Percentiles rank a stretch among this genome's conserved stretches.
Evolutionary conservation across 192 early-diverging fungal genomes (phyloP).

Genomic region (Coemansia sp.): DNA sequence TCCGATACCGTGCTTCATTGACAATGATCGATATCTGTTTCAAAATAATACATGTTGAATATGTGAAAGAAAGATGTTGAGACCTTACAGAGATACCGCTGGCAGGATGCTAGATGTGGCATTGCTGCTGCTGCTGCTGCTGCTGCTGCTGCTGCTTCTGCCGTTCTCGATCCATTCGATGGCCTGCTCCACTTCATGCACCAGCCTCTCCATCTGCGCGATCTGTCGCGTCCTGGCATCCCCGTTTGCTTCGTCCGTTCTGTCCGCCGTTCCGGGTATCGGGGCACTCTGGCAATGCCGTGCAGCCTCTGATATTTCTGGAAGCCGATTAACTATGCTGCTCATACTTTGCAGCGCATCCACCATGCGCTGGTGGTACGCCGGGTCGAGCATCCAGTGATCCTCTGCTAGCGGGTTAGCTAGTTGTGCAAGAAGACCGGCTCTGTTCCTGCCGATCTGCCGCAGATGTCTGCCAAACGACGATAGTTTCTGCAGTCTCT

Average conservation of each 20-base stretch:
- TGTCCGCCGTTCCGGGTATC: background rate
- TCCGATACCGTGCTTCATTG: too few species aligned
- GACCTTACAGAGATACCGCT: background rate
- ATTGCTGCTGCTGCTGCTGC: background rate
- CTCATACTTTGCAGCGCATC: slow-evolving; percentile 32
- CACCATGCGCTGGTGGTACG: slow-evolving; percentile 40
- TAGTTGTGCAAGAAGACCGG: slow-evolving; percentile 28
- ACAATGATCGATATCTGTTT: too few species aligned
- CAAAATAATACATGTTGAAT: background rate
- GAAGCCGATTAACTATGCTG: slow-evolving; percentile 27
- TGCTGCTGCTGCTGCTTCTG: background rate
- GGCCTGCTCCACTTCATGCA: slow-evolving; percentile 37
- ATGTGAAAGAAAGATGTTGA: background rate
- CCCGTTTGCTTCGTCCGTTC: background rate
- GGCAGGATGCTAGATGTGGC: background rate
- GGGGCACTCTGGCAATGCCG: slow-evolving; percentile 16
- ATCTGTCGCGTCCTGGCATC: slow-evolving; percentile 16
- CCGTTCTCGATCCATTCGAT: slow-evolving; percentile 14
- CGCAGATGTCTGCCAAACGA: slow-evolving; percentile 35
- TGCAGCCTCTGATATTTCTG: slow-evolving; percentile 28
- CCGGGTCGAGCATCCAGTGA: slow-evolving; percentile 44
- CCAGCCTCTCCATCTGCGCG: slow-evolving; percentile 40
- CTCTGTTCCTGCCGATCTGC: slow-evolving; percentile 22
- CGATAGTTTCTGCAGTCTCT: slow-evolving; percentile 16
- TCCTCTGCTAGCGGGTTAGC: slow-evolving; percentile 43